Evolutionary conservation across 2,329 filamentous ascomycete species (phyloP).

Genomic region (Verticillium klebahnii): DNA sequence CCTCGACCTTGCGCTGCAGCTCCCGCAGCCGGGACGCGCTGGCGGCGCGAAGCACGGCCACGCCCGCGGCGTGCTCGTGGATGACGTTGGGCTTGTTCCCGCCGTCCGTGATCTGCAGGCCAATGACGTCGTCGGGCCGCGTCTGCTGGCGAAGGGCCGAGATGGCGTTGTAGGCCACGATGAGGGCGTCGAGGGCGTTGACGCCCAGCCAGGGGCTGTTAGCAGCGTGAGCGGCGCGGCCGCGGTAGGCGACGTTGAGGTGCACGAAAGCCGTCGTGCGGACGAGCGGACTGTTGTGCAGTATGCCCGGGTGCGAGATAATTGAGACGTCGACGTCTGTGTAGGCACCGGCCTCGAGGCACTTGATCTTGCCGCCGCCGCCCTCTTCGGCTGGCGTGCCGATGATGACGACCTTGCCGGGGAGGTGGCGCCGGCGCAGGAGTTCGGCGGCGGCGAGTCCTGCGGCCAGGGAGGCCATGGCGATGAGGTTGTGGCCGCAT

Average conservation of each 20-base stretch:
- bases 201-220: slow-evolving; percentile 34
- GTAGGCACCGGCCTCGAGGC: slow-evolving; percentile 35
- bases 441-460: slow-evolving; percentile 41
- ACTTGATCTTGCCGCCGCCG: slow-evolving; percentile 43
- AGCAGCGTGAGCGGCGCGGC: slow-evolving; percentile 25
- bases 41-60: slow-evolving; percentile 21
- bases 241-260: neutral
- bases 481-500: slow-evolving; percentile 37
- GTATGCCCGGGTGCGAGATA: slow-evolving; percentile 20
- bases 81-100: slow-evolving; percentile 34
- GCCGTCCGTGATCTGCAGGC: slow-evolving; percentile 30
- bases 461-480: slow-evolving; percentile 39
- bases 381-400: slow-evolving; percentile 49
- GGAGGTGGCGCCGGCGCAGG: slow-evolving; percentile 33
- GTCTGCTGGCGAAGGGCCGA: slow-evolving; percentile 23
- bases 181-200: slow-evolving; percentile 35
- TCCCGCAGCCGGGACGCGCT: slow-evolving; percentile 27
- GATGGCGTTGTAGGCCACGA: slow-evolving; percentile 20
- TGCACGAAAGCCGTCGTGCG: slow-evolving; percentile 53
- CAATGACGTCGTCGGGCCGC: slow-evolving; percentile 28
- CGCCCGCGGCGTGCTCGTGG: slow-evolving; percentile 40
- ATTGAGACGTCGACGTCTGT: slow-evolving; percentile 22
- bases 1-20: slow-evolving; percentile 34
- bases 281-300: neutral
- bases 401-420: slow-evolving; percentile 40